phyloP scores from a whole-genome alignment of 495 filamentous ascomycete species.

The Mycothermus thermophilus region DNA sequence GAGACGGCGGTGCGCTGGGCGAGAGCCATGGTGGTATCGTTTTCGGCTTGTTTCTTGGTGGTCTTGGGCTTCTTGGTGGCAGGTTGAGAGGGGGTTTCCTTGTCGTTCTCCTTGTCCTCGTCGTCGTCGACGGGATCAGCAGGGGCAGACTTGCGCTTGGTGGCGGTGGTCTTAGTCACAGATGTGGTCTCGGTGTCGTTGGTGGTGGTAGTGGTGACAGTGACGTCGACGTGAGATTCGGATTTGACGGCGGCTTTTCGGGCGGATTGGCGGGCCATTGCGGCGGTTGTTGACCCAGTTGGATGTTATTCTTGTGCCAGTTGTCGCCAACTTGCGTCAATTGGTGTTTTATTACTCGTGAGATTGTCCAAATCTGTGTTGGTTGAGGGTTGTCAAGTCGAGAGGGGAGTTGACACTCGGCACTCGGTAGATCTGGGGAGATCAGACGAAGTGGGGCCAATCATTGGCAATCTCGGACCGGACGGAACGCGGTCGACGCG shows the following conservation, averaged over 20 bases:
- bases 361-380: no score
- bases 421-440: no score
- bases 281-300: not conserved
- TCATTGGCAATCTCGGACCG: no score
- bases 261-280: conserved; percentile 6
- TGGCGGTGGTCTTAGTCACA: not conserved
- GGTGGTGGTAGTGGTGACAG: not conserved
- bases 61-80: conserved; percentile 35
- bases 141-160: conserved; percentile 21
- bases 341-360: no score
- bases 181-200: not conserved
- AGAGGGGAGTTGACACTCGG: no score
- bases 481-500: no score
- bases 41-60: conserved; percentile 30
- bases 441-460: no score
- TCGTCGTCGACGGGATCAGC: conserved; percentile 2
- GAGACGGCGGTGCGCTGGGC: conserved; percentile 48
- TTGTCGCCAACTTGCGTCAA: no score
- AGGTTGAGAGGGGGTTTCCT: conserved; percentile 17
- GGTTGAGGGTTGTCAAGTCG: no score
- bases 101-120: conserved; percentile 11
- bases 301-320: no score
- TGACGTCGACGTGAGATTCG: no score
- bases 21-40: conserved; percentile 50
- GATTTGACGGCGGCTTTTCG: conserved; percentile 4